phyloP scores from a whole-genome alignment of 202 grass and related monocot species.

The Setaria italica region DNA sequence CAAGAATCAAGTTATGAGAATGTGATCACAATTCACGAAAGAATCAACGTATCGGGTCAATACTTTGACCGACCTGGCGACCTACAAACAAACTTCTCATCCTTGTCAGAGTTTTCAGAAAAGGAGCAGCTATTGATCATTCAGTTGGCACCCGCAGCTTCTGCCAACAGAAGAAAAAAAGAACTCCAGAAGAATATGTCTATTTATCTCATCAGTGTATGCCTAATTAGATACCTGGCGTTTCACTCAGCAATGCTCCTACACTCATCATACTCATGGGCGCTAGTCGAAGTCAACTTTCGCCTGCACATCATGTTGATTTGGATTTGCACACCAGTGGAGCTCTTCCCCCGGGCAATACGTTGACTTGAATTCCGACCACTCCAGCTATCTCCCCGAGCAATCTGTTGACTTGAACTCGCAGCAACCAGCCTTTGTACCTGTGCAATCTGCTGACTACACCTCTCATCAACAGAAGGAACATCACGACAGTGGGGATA shows the following conservation, averaged over 20 bases:
- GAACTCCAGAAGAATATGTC: slow-evolving; percentile 3
- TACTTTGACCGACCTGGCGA: neutral
- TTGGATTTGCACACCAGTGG: slow-evolving; percentile 3
- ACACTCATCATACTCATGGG: neutral
- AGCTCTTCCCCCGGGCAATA: neutral
- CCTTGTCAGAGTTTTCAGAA: neutral
- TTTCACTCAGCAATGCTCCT: slow-evolving; percentile 9
- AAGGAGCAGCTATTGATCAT: neutral
- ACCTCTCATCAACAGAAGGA: neutral
- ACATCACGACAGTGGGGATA: slow-evolving; percentile 27
- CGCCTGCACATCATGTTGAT: neutral
- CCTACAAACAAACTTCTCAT: neutral
- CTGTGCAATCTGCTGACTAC: neutral
- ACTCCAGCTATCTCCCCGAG: neutral
- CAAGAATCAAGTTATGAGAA: neutral
- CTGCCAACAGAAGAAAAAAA: slow-evolving; percentile 12
- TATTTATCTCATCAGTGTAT: slow-evolving; percentile 16
- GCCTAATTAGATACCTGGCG: slow-evolving; percentile 8
- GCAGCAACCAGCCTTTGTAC: neutral
- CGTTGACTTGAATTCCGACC: slow-evolving; percentile 20
- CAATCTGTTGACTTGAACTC: slow-evolving; percentile 11
- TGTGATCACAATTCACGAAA: neutral
- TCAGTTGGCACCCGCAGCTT: slow-evolving; percentile 3
- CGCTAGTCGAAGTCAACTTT: neutral
- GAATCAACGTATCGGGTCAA: neutral